Evolutionary conservation across 2,329 filamentous ascomycete species (phyloP).

Genomic region (Elsinoe australis): DNA sequence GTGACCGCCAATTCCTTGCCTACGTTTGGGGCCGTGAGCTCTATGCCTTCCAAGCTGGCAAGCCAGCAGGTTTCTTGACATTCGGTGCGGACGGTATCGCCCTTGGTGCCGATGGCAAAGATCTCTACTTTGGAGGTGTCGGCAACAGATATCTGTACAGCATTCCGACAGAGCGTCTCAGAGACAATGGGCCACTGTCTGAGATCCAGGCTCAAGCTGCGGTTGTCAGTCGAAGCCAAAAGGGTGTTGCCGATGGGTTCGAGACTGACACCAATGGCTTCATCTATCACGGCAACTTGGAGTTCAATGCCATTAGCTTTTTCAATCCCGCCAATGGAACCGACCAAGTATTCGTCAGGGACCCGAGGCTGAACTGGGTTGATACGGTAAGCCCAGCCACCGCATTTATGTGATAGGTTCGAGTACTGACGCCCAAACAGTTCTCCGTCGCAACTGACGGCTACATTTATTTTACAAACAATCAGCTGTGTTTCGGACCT

Average conservation of each 20-base stretch:
- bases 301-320: conserved; percentile 42
- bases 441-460: conserved; percentile 35
- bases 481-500: conserved; percentile 39
- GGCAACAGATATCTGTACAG: conserved; percentile 40
- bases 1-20: conserved; percentile 40
- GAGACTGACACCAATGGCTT: conserved; percentile 45
- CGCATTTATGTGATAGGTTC: conserved; percentile 1
- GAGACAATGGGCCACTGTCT: conserved; percentile 31
- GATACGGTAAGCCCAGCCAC: conserved; percentile 34
- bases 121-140: conserved; percentile 42
- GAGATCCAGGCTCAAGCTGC: conserved; percentile 41
- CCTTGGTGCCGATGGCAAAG: conserved; percentile 41
- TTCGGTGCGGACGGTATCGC: conserved; percentile 47
- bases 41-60: conserved; percentile 36
- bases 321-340: conserved; percentile 43
- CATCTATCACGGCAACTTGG: conserved; percentile 45
- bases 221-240: conserved; percentile 39
- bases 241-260: conserved; percentile 46
- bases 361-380: conserved; percentile 43
- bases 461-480: conserved; percentile 48
- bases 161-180: conserved; percentile 39
- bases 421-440: conserved; percentile 27
- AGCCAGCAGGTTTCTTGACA: conserved; percentile 33
- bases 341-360: conserved; percentile 38
- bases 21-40: conserved; percentile 44